Base-by-base conservation (phyloP, 192 early-diverging fungal genomes). In the Mycoemilia scoparia region DNA sequence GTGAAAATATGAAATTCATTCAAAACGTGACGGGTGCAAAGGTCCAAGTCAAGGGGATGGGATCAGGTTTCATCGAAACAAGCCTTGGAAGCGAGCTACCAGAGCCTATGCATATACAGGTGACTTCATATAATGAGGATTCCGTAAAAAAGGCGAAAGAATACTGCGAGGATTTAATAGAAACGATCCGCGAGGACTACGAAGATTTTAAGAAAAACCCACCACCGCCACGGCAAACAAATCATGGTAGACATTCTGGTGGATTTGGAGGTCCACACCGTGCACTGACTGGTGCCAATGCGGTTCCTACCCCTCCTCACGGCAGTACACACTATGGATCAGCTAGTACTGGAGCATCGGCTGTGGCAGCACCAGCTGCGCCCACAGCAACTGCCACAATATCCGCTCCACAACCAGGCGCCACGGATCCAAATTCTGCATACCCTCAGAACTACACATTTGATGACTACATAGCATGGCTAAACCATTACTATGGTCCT, bases 1-100 rank as follows among this genome's bases (percentile, higher is more conserved):
- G 73, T 12, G 54, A 54, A 15, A 85, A 82, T 54, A 80, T 92
- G 32, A 84, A 87, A 49, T 82, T 86, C 50, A 86, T 92, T 31
- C 77, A 87, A 45, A 64, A 64, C 28, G 76, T 76, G 24, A 84
- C 88, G 2, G 60, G 67, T 0, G 69, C 81, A 13, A 67, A 74
- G 5, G 74, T 92, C 13, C 76, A 87, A 26, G 60, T 89, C 13
- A 79, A 82, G 24, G 88, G 88, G 5, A 53, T 61, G 21, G 88
- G 88, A 0, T 89, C 86, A 6, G 84, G 84, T 7, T 87, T 64
- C 31, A 61, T 69, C 8, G 86, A 92, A 24, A 40, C 43, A 8
- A 54, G 45, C 0, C 64, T 73, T 2, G 72, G 70, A 2, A 39
- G 52, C 4, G 84, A 86, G 27, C 49, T 77, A 5, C 56, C 66